Conservation (phyloP, 345 rosid genomes). For the Trapa bicornis region DNA sequence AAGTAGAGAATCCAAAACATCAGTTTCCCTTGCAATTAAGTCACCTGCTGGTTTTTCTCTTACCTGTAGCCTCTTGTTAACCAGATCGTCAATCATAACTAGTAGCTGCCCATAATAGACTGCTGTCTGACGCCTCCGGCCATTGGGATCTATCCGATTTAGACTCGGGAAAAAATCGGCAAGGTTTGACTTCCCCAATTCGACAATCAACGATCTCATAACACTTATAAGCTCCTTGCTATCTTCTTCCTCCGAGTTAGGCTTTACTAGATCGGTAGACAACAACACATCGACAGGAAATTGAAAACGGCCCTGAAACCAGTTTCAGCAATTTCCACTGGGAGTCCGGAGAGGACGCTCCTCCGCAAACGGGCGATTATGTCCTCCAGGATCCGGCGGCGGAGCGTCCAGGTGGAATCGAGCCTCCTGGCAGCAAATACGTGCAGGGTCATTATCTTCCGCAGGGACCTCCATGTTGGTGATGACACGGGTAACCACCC, state of each 20-base stretch:
- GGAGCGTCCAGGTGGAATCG: conserved; percentile 8
- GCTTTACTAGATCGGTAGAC: conserved; percentile 17
- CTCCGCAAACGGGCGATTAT: conserved; percentile 12
- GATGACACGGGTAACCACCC: conserved; percentile 7
- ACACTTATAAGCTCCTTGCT: conserved; percentile 10
- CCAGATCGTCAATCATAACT: conserved; percentile 13
- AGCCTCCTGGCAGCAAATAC: conserved; percentile 14
- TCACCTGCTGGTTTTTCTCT: conserved; percentile 4
- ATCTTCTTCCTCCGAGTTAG: conserved; percentile 3
- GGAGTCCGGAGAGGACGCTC: not conserved
- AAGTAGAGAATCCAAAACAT: conserved; percentile 30
- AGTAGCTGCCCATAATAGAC: conserved; percentile 14
- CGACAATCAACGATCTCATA: conserved; percentile 6
- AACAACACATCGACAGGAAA: conserved; percentile 14
- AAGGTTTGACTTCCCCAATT: conserved; percentile 26
- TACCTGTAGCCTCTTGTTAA: conserved; percentile 12
- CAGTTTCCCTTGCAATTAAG: conserved; percentile 6
- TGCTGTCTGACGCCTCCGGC: conserved; percentile 12
- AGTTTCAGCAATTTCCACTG: conserved; percentile 20
- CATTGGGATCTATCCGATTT: conserved; percentile 17
- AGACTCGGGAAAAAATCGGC: conserved; percentile 25
- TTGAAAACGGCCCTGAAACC: conserved; percentile 17
- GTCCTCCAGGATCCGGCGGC: conserved; percentile 7
- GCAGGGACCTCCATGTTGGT: conserved; percentile 13
- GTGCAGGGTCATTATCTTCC: conserved; percentile 10